Evolutionary conservation across 495 filamentous ascomycete species (phyloP), one percentile per base, ranked within the genome.

Genomic region (Thozetella sp.): DNA sequence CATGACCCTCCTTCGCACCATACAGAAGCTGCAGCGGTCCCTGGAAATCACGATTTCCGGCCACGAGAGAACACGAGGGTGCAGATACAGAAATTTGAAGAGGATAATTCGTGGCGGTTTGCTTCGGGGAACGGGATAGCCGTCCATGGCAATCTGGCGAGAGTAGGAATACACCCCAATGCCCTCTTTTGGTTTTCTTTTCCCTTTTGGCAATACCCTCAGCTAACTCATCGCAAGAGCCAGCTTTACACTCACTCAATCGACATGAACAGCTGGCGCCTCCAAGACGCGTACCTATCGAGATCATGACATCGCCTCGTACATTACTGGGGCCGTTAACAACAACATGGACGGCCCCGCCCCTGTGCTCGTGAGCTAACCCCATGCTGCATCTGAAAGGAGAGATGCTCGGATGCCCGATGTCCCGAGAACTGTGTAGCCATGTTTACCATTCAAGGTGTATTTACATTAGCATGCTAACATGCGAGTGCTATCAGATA

Each of bases 311-410:
- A 3, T 48, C 43, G n/a, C 43, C 43, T 11, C 43, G 51, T 71
- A 83, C 80, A 1, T 68, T 67, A 13, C 57, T 64, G 1, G 62
- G 62, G 22, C 57, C 62, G 6, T 30, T 64, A 9, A 64, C 62
- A 12, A 64, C 62, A 27, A 20, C 55, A 45, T 64, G 62, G 62
- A 56, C 57, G 4, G 51, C 58, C 37, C 57, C 57, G 22, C 34
- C 19, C 1, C 34, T 50, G 12, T 64, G 62, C 51, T 56, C 40
- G 46, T 12, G 51, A 24, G 22, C 43, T 23, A 3, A 37, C 22
- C 3, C 40, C 2, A 30, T 59, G 57, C 27, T n/a, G 2, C 1
- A 27, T 25, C 9, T 54, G 57, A 25, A 13, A 0, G 13, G n/a
- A 2, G 15, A 52, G 24, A 15, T 59, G 30, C 34, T 12, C 51